Conservation (phyloP, 2,329 filamentous ascomycete genomes). For the Pseudogymnoascus destructans region DNA sequence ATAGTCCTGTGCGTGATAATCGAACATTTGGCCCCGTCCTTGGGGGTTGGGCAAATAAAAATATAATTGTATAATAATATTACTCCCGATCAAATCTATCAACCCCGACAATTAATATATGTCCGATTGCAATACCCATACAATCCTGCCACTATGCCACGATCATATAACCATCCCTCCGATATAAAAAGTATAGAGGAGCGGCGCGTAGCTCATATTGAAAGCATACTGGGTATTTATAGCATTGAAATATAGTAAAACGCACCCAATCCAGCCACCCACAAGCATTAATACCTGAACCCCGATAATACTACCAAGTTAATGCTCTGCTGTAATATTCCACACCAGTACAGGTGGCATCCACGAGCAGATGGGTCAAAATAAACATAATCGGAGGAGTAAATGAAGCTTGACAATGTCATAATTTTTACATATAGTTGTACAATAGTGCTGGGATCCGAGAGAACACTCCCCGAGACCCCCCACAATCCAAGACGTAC, state of each 20-base stretch:
- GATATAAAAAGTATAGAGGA: not conserved
- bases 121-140: not conserved
- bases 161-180: not conserved
- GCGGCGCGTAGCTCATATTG: not conserved
- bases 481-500: not conserved
- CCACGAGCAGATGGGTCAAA: not conserved
- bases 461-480: not conserved
- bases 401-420: not conserved
- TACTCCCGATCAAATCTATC: not conserved
- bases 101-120: not conserved
- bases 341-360: not conserved
- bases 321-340: not conserved
- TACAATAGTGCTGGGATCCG: not conserved
- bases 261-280: not conserved
- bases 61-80: not conserved
- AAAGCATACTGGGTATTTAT: not conserved
- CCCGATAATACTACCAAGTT: not conserved
- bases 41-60: not conserved
- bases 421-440: constrained; percentile 4
- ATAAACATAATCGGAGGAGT: not conserved
- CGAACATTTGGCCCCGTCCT: not conserved
- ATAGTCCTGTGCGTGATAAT: not conserved
- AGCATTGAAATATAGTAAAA: not conserved
- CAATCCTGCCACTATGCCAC: not conserved
- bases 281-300: not conserved